Percentiles rank a stretch among this genome's conserved stretches.
phyloP scores from a whole-genome alignment of 805 yeast genomes.

The Yamadazyma phyllophila region DNA sequence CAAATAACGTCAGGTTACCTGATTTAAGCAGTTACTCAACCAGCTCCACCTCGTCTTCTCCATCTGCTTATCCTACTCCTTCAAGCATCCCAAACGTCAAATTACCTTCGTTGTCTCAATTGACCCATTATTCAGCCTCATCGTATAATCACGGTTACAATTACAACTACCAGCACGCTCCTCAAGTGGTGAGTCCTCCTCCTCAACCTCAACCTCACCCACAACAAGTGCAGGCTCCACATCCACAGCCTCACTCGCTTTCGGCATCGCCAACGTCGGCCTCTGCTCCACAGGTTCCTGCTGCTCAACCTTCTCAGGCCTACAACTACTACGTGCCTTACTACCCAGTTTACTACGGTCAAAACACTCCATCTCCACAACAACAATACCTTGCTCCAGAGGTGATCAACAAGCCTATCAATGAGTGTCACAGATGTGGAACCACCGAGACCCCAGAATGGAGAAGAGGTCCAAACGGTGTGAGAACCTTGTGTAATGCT shows the following conservation, averaged over 20 bases:
- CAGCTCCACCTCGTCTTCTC: slow-evolving; percentile 13
- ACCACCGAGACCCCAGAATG: slow-evolving; percentile 47
- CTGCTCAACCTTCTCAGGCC: not conserved
- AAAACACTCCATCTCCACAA: slow-evolving; percentile 6
- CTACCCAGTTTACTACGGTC: slow-evolving; percentile 13
- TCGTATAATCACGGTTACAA: not conserved
- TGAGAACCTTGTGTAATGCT: slow-evolving; percentile 44
- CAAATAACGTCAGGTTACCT: slow-evolving; percentile 11
- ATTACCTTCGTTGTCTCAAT: slow-evolving; percentile 8
- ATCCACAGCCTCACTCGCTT: not conserved
- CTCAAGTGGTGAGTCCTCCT: not conserved
- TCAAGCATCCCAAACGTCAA: not conserved
- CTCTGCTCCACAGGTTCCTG: not conserved
- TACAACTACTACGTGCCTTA: slow-evolving; percentile 9
- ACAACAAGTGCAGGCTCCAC: not conserved
- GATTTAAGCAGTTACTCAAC: slow-evolving; percentile 9
- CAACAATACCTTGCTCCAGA: slow-evolving; percentile 25
- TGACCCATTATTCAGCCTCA: slow-evolving; percentile 7
- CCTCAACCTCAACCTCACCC: not conserved
- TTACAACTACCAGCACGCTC: not conserved
- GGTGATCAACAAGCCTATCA: slow-evolving; percentile 30
- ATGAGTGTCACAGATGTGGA: slow-evolving; percentile 45
- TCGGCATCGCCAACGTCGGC: not conserved
- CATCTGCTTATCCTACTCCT: slow-evolving; percentile 5
- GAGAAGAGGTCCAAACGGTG: slow-evolving; percentile 45